Percentiles rank a stretch among this genome's conserved stretches.
Conservation (phyloP, 257 asterid genomes). For the Nicotiana noctiflora region DNA sequence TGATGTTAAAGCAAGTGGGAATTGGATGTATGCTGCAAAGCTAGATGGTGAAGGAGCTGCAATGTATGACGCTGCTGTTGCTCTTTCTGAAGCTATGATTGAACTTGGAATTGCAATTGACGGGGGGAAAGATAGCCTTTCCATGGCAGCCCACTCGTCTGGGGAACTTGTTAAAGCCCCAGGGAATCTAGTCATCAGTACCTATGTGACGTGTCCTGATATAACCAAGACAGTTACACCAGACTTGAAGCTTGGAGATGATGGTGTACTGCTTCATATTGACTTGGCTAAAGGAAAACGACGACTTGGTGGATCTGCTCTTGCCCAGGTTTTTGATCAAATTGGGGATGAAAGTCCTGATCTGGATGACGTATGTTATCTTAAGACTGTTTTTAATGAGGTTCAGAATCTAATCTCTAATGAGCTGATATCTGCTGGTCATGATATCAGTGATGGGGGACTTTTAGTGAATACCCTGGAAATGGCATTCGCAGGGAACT, state of each 20-base stretch:
- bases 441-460: slow-evolving; percentile 96
- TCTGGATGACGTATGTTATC: slow-evolving; percentile 71
- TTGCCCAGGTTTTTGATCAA: slow-evolving; percentile 85
- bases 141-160: slow-evolving; percentile 85
- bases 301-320: slow-evolving; percentile 89
- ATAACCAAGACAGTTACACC: slow-evolving; percentile 89
- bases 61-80: slow-evolving; percentile 89
- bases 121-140: slow-evolving; percentile 95
- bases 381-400: slow-evolving; percentile 59
- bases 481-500: slow-evolving; percentile 96
- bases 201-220: slow-evolving; percentile 90
- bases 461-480: slow-evolving; percentile 66
- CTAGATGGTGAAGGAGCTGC: too few species aligned
- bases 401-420: slow-evolving; percentile 66
- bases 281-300: slow-evolving; percentile 83
- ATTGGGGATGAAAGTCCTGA: slow-evolving; percentile 84
- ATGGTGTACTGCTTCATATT: slow-evolving; percentile 76
- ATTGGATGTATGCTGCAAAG: too few species aligned
- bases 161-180: slow-evolving; percentile 95
- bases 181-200: slow-evolving; percentile 84
- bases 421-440: slow-evolving; percentile 81
- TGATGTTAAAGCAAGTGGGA: too few species aligned
- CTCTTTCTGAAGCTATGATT: slow-evolving; percentile 91
- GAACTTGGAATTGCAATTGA: slow-evolving; percentile 93
- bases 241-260: slow-evolving; percentile 73